Base-by-base conservation (phyloP, 768 basidiomycete species). In the Agrocybe praecox region DNA sequence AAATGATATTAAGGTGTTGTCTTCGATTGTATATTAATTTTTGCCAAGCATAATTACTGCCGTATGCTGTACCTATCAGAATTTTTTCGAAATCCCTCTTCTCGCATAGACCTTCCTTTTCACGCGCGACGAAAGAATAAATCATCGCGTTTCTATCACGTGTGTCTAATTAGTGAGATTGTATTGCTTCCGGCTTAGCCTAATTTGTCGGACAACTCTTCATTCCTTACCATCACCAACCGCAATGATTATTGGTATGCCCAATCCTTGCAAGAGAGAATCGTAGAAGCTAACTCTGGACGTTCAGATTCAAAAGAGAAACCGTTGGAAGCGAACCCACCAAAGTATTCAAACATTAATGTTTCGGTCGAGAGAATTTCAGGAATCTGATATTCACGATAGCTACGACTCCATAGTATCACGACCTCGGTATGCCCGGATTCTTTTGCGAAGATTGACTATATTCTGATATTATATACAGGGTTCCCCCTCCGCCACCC, bases 261-360 rank as follows among this genome's bases (percentile, higher is more conserved):
- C 26, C 4, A 29, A 29, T 29, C 26, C 5, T 29, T 29, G 5
- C 9, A 9, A 9, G 26, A 9, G 26, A 29, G 26, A 5, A 5
- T 5, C 26, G 9, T 5, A 29, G 9, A 29, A 29, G 26, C 26
- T 29, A 4, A 29, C 9, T 5, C 9, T 29, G 26, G 26, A 29
- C 9, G 26, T 9, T 9, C 26, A 58, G 57, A 58, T 32, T 58
- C 57, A 32, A 58, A 58, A 24, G 57, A 58, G 23, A 58, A 58
- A 32, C 49, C 57, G 3, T 42, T 43, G 17, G 57, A 58, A 46
- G 15, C 49, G 8, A 14, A 49, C 11, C 48, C 52, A 14, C 55
- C 55, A 34, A 53, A 58, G 57, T 58, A 54, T 47, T 14, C 42
- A 52, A 17, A 46, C n/a, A 18, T 43, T n/a, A n/a, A n/a, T n/a